Conservation (phyloP, 2,329 filamentous ascomycete genomes). For the Aspergillus arachidicola region DNA sequence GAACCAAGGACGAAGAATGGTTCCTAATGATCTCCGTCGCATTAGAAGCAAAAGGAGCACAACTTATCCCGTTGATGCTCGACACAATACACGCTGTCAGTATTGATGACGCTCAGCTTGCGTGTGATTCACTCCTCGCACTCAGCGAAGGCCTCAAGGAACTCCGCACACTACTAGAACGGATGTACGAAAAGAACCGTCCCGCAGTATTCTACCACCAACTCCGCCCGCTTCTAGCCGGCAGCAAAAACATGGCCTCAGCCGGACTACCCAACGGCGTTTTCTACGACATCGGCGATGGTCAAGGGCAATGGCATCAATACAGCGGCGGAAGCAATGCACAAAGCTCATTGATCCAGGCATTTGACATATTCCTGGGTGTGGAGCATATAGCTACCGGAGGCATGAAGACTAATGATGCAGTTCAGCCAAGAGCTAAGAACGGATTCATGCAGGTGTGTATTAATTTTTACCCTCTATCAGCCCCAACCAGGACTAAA, state of each 20-base stretch:
- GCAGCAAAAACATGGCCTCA: slow-evolving; percentile 57
- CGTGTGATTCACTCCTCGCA: slow-evolving; percentile 43
- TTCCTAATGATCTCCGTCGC: slow-evolving; percentile 57
- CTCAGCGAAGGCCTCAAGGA: slow-evolving; percentile 48
- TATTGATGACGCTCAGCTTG: slow-evolving; percentile 36
- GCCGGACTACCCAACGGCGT: slow-evolving; percentile 55
- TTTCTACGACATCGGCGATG: slow-evolving; percentile 55
- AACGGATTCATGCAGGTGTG: slow-evolving; percentile 35
- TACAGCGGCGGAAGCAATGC: slow-evolving; percentile 59
- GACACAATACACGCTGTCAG: slow-evolving; percentile 51
- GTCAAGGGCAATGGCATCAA: slow-evolving; percentile 52
- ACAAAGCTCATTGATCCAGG: slow-evolving; percentile 57
- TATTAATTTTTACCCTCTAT: neutral
- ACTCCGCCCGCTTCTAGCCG: slow-evolving; percentile 55
- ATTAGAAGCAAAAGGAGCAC: slow-evolving; percentile 54
- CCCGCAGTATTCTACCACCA: slow-evolving; percentile 55
- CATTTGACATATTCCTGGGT: slow-evolving; percentile 56
- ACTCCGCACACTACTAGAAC: slow-evolving; percentile 45
- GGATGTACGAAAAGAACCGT: slow-evolving; percentile 55
- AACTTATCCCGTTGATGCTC: slow-evolving; percentile 31
- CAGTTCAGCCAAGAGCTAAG: slow-evolving; percentile 21
- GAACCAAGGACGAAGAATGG: slow-evolving; percentile 46
- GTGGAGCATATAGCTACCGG: slow-evolving; percentile 50
- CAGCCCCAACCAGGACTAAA: neutral
- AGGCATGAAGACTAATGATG: slow-evolving; percentile 25